These are phyloP conservation scores for Moricandia moricandioides DNA, from an alignment of 345 rosid genomes.

Conservation along the genomic window DNA sequence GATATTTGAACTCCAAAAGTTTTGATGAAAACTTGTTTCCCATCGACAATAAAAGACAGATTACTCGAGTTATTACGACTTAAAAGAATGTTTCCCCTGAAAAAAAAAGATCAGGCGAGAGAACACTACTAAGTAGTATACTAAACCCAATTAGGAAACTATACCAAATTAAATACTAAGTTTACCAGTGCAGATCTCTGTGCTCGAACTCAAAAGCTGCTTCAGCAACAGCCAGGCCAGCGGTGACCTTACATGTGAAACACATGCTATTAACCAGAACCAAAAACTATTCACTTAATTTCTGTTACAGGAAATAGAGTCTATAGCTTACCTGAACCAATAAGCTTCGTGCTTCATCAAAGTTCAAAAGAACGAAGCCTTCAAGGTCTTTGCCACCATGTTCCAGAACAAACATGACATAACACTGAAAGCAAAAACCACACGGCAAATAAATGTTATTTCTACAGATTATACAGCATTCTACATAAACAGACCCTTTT, in stretches of 20 bases:
- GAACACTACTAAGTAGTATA: constrained; percentile 3
- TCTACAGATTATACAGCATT: constrained; percentile 5
- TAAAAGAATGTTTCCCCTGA: constrained; percentile 90
- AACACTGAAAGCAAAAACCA: constrained; percentile 53
- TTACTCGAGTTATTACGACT: constrained; percentile 56
- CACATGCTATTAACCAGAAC: not conserved
- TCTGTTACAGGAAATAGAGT: not conserved
- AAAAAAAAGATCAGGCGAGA: constrained; percentile 23
- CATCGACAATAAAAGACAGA: constrained; percentile 58
- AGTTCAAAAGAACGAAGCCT: constrained; percentile 74
- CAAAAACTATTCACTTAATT: not conserved
- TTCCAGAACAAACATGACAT: constrained; percentile 79
- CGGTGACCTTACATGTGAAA: constrained; percentile 61
- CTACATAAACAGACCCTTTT: not conserved
- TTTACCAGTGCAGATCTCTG: constrained; percentile 87
- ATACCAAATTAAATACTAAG: constrained; percentile 12
- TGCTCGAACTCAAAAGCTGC: constrained; percentile 94
- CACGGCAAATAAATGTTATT: constrained; percentile 10
- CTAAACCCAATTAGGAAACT: constrained; percentile 6
- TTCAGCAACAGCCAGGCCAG: constrained; percentile 91
- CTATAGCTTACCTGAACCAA: constrained; percentile 62
- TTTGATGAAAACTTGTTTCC: constrained; percentile 48
- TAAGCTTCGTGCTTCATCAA: constrained; percentile 79
- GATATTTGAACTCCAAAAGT: constrained; percentile 64
- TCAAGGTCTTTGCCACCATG: constrained; percentile 99